phyloP scores from a whole-genome alignment of 345 rosid genomes.

The Mercurialis annua region DNA sequence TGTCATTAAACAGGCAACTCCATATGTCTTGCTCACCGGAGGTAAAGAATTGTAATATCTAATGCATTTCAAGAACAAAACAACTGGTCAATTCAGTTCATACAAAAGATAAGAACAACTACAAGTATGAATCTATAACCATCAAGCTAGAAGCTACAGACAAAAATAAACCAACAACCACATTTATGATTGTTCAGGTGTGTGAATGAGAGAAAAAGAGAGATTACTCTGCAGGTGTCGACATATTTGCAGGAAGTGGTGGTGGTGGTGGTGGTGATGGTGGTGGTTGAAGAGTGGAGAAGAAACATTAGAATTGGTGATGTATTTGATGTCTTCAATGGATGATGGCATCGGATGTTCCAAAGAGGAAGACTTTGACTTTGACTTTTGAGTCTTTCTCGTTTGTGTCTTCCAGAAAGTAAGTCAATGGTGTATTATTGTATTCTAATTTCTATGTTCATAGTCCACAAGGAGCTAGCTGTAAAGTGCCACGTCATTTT shows the following conservation, averaged over 20 bases:
- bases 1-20: constrained; percentile 56
- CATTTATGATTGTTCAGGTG: too few species aligned
- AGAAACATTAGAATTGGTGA: not conserved
- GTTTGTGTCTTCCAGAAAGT: too few species aligned
- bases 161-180: not conserved
- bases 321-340: not conserved
- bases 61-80: not conserved
- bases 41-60: constrained; percentile 60
- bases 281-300: not conserved
- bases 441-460: not conserved
- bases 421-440: not conserved
- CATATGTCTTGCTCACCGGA: constrained; percentile 65
- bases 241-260: constrained; percentile 29
- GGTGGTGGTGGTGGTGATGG: not conserved
- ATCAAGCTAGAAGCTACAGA: not conserved
- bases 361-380: constrained; percentile 17
- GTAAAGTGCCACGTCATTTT: not conserved
- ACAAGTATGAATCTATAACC: not conserved
- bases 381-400: not conserved
- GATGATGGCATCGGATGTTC: constrained; percentile 7
- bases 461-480: not conserved
- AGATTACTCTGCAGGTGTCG: constrained; percentile 58
- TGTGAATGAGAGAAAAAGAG: constrained; percentile 7
- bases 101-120: not conserved
- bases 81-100: not conserved